A percentile compares a stretch with the other conserved stretches of the same genome.
Evolutionary conservation across 2,329 filamentous ascomycete species (phyloP).

Genomic region (Alternaria triticimaculans): DNA sequence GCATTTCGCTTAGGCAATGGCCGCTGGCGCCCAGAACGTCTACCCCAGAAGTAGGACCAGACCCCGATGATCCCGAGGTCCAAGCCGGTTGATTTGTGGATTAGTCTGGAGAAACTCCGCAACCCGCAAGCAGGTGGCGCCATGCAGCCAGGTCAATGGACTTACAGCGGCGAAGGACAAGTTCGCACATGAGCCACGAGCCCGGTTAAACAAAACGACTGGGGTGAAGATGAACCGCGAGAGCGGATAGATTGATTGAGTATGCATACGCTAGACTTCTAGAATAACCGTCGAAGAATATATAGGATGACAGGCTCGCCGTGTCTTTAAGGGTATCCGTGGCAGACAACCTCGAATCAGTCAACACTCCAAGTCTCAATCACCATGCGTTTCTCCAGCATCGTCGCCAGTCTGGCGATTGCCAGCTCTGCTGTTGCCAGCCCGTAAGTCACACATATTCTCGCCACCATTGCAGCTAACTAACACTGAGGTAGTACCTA

Average conservation of each 20-base stretch:
- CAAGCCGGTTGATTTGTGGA: slow-evolving; percentile 35
- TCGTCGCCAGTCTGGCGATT: slow-evolving; percentile 31
- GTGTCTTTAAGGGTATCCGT: background rate
- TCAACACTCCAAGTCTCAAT: slow-evolving; percentile 3
- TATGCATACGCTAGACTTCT: slow-evolving; percentile 17
- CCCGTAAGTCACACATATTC: slow-evolving; percentile 8
- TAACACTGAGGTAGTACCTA: slow-evolving; percentile 1
- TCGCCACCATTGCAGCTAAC: background rate
- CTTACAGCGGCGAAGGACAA: slow-evolving; percentile 2
- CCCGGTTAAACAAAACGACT: slow-evolving; percentile 25
- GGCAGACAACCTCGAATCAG: slow-evolving; percentile 8
- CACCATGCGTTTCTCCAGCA: slow-evolving; percentile 37
- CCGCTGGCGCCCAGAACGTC: slow-evolving; percentile 10
- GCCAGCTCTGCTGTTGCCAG: slow-evolving; percentile 30
- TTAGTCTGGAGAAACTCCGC: slow-evolving; percentile 19
- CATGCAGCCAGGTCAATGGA: slow-evolving; percentile 2
- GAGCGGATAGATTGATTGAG: slow-evolving; percentile 17
- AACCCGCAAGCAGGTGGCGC: slow-evolving; percentile 6
- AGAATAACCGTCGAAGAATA: slow-evolving; percentile 28
- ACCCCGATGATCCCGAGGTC: slow-evolving; percentile 20
- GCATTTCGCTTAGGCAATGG: slow-evolving; percentile 16
- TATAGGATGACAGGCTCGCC: slow-evolving; percentile 13
- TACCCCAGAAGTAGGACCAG: slow-evolving; percentile 15
- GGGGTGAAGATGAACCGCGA: slow-evolving; percentile 12
- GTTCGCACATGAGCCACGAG: slow-evolving; percentile 14